Base-by-base conservation (phyloP, 2,329 filamentous ascomycete species). In the Ceratocystis lukuohia region DNA sequence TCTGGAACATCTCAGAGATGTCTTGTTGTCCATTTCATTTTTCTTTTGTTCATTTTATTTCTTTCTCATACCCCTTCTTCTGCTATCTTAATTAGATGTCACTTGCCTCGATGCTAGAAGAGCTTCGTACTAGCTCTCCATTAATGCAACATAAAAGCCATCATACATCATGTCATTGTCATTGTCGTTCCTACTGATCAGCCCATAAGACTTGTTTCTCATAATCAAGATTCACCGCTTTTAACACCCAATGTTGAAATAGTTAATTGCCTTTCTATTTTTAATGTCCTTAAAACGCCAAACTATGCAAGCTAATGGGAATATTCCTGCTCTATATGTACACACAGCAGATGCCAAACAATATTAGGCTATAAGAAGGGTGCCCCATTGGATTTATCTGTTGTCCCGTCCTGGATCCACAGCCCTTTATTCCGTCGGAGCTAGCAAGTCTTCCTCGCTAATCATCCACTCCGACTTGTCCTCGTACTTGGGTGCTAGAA, bases 401-500 rank as follows among this genome's bases (percentile, higher is more conserved):
- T 37, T n/a, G 15, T 20, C 28, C 28, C 5, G 30, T 37, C 30
- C 48, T 28, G 5, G 48, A 53, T 53, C 7, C 10, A 28, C 1
- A 20, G 1, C 8, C 5, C 61, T 10, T 45, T 69, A 56, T 46
- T 63, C 63, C 2, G 15, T 12, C 15, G 61, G 62, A n/a, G 53
- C 46, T 64, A 70, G 70, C 45, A 78, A 70, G 15, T 74, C 74
- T 41, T 74, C 72, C 5, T 76, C 72, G 63, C 73, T 73, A 7
- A 70, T 79, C 15, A 78, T 74, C 82, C 82, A 85, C 37, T 83
- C 81, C 66, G 81, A 77, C 70, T 83, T 81, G 62, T 84, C 82
- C 46, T 78, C 79, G 77, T 81, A 86, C 57, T 80, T 77, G 6
- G 83, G 83, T 30, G 81, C 82, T 20, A 84, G 75, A 20, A 84